Base-by-base conservation (phyloP, 225 moss, liverwort and hornwort genomes). In the Climacium dendroides region DNA sequence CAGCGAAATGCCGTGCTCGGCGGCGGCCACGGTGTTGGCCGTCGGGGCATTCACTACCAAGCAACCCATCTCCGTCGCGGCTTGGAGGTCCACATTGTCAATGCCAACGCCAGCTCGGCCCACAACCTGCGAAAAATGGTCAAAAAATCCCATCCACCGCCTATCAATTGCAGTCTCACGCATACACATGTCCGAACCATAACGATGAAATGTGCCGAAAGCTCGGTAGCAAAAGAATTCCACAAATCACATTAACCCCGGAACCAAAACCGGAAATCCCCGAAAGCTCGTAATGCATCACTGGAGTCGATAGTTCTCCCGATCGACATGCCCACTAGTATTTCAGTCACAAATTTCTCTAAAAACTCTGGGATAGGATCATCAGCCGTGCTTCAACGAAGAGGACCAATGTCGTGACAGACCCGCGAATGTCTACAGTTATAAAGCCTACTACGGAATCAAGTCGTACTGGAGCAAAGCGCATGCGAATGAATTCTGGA, bases 81-180 rank as follows among this genome's bases (percentile, higher is more conserved):
- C 98, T 92, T 97, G 98, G 50, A 99, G 89, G 66, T 99, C 98
- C 26, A 99, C 98, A 91, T 99, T 99, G 81, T 99, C 98, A 71
- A 99, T 99, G 83, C 98, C 98, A 22, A 99, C 98, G n/a, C 98
- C 98, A 17, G 98, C 98, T 83, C 97, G 91, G 34, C 98, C 98
- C 30, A 99, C 98, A 34, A 99, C 98, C 92, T 94, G 78, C 78
- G 37, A 81, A 66, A 64, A 18, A n/a, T 11, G 34, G 25, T 26
- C 19, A 5, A 35, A 37, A 28, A 69, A 57, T 60, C 39, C 41
- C 32, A 35, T 1, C 15, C 50, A 59, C 39, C 62, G 23, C 61
- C 45, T 35, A 3, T 32, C 25, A 54, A 55, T 26, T 6, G 54
- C 69, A 13, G 62, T 19, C 25, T 63, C 53, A 58, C n/a, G 48